Evolutionary conservation across 208 protist species (phyloP), one percentile per base, ranked within the genome.

Genomic region (Wallacemonas rigidus): DNA sequence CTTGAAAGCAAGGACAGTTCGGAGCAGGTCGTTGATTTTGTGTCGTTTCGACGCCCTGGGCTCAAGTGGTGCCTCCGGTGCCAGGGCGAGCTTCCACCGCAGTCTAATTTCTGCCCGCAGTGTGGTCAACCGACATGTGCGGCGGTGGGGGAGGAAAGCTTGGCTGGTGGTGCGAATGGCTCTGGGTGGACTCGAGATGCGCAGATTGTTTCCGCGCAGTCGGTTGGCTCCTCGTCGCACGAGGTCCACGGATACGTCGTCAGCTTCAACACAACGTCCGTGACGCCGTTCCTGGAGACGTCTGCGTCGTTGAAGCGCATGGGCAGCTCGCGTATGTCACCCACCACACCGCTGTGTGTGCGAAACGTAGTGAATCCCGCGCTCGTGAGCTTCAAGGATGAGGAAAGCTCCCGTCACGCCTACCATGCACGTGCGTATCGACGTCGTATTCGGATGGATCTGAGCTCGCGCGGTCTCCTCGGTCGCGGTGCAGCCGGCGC

Each of bases 61-160:
- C 67, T 64, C 40, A 26, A 54, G 43, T 40, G 26, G 53, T 75
- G 77, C 56, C 45, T n/a, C 65, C 4, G 38, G 36, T 82, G 77
- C 55, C 39, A 41, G 39, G 38, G 61, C 26, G 47, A 54, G 14
- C 67, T 78, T 9, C 62, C 64, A 1, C 62, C 61, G 8, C 40
- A 35, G 4, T 57, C 72, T 5, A 75, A 75, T n/a, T 82, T 78
- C 56, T 82, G 73, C 60, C 64, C 73, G 3, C 62, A 77, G 39
- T 82, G 77, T 43, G 72, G 73, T 43, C 44, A 44, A 14, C 4
- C 38, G 43, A 50, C 67, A 0, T 48, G 26, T 26, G 53, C 55
- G 40, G 41, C 55, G 40, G 43, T 51, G 43, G 11, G 60, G n/a
- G 60, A 65, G 15, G 60, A 65, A 5, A 44, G 57, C 57, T 45